Evolutionary conservation across 1,284 basidiomycete species (phyloP).

Genomic region (Heliocybe sulcata): DNA sequence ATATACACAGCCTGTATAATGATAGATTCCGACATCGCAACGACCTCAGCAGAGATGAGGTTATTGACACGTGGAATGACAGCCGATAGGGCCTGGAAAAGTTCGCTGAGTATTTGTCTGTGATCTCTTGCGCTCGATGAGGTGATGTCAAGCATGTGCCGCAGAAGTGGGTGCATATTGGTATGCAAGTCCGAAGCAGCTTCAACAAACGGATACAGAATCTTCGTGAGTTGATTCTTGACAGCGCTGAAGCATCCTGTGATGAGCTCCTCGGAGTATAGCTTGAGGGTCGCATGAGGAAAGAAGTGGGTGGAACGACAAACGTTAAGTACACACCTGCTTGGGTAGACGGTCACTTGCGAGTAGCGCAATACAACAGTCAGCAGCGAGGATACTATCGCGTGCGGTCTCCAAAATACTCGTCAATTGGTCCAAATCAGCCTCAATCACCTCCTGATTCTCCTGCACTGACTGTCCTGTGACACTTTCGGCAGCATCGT

Average conservation of each 20-base stretch:
- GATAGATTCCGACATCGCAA: slow-evolving; percentile 80
- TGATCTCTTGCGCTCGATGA: slow-evolving; percentile 32
- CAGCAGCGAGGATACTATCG: slow-evolving; percentile 73
- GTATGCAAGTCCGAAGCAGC: slow-evolving; percentile 43
- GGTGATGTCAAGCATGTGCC: slow-evolving; percentile 41
- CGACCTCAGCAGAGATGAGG: slow-evolving; percentile 57
- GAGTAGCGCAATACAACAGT: slow-evolving; percentile 75
- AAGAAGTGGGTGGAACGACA: slow-evolving; percentile 1
- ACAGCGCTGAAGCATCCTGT: slow-evolving; percentile 68
- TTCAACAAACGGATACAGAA: slow-evolving; percentile 87
- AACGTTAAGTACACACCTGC: slow-evolving; percentile 48
- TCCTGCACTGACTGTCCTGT: slow-evolving; percentile 12
- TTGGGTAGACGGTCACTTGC: slow-evolving; percentile 76
- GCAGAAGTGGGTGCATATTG: slow-evolving; percentile 40
- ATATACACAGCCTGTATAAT: slow-evolving; percentile 91
- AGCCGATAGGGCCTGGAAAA: slow-evolving; percentile 60
- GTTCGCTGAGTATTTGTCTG: slow-evolving; percentile 52
- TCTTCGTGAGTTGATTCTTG: slow-evolving; percentile 73
- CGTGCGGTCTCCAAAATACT: slow-evolving; percentile 47
- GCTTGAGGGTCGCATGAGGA: slow-evolving; percentile 29
- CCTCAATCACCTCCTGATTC: slow-evolving; percentile 30
- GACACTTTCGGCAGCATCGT: neutral
- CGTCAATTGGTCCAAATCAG: slow-evolving; percentile 44
- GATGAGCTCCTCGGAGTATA: slow-evolving; percentile 91
- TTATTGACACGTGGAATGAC: slow-evolving; percentile 64